phyloP scores from a whole-genome alignment of 1,284 basidiomycete genomes.

The Cryptococcus amylolentus region DNA sequence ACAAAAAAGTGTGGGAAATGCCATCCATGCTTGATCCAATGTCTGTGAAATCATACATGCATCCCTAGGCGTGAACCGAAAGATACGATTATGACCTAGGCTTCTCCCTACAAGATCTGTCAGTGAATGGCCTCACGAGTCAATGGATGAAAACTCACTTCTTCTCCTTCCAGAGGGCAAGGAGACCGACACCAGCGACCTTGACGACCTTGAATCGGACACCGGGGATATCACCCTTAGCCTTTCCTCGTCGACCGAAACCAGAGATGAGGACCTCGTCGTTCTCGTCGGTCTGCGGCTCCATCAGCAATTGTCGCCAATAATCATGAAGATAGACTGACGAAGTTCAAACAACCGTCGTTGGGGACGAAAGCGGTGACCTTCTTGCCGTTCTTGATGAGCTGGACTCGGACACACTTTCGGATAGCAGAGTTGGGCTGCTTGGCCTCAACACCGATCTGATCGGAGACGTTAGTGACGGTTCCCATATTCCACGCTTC shows the following conservation, averaged over 20 bases:
- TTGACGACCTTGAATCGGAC: constrained; percentile 99
- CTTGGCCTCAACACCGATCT: constrained; percentile 63
- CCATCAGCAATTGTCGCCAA: not conserved
- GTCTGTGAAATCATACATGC: constrained; percentile 28
- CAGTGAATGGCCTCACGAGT: not conserved
- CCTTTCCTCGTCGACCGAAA: constrained; percentile 99
- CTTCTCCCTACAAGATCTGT: constrained; percentile 28
- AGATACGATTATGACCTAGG: constrained; percentile 30
- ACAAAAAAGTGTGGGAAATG: not conserved
- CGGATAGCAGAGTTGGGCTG: constrained; percentile 99
- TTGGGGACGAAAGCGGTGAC: constrained; percentile 89
- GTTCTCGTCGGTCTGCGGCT: constrained; percentile 72
- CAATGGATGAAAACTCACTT: constrained; percentile 58
- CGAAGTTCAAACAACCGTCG: constrained; percentile 97
- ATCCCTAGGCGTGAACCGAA: constrained; percentile 16
- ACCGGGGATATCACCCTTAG: constrained; percentile 57
- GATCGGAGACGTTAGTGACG: constrained; percentile 3
- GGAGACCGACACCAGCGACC: constrained; percentile 97
- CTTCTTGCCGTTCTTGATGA: constrained; percentile 99
- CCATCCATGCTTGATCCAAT: not conserved
- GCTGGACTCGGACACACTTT: constrained; percentile 99
- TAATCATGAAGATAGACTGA: constrained; percentile 5
- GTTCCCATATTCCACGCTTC: not conserved
- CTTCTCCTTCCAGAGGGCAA: constrained; percentile 98
- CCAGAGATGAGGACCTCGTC: constrained; percentile 99